Evolutionary conservation across 192 early-diverging fungal species (phyloP).

Genomic region (Coemansia umbellata): DNA sequence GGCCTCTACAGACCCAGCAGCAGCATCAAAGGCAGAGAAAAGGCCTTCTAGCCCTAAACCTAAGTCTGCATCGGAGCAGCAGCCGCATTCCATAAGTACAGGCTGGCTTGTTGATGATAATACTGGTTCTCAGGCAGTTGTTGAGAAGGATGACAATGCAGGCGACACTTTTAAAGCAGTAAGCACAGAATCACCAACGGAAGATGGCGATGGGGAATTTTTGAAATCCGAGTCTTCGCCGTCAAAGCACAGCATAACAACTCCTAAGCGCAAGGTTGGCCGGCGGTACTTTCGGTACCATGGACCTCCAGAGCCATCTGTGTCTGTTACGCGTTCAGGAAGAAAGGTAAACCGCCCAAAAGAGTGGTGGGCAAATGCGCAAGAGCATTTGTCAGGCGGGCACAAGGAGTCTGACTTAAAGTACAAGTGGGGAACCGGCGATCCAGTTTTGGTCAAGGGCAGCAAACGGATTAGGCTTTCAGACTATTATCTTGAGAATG

Average conservation of each 20-base stretch:
- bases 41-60: no score
- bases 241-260: neutral
- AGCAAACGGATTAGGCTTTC: constrained; percentile 34
- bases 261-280: constrained; percentile 14
- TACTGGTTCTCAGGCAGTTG: no score
- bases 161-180: no score
- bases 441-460: constrained; percentile 24
- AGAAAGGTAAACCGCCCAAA: constrained; percentile 34
- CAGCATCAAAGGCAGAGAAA: no score
- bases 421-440: constrained; percentile 45
- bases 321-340: constrained; percentile 40
- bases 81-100: no score
- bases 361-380: constrained; percentile 49
- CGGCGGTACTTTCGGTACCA: constrained; percentile 16
- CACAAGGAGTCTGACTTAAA: constrained; percentile 32
- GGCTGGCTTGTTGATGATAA: no score
- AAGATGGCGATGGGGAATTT: no score
- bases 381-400: constrained; percentile 22
- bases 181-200: no score
- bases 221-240: no score
- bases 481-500: constrained; percentile 18
- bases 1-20: neutral
- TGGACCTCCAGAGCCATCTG: constrained; percentile 5
- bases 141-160: no score
- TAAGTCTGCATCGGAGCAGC: no score